A percentile compares a stretch with the other conserved stretches of the same genome.
phyloP scores from a whole-genome alignment of 176 grass and related monocot genomes.

The Hyparrhenia diplandra region DNA sequence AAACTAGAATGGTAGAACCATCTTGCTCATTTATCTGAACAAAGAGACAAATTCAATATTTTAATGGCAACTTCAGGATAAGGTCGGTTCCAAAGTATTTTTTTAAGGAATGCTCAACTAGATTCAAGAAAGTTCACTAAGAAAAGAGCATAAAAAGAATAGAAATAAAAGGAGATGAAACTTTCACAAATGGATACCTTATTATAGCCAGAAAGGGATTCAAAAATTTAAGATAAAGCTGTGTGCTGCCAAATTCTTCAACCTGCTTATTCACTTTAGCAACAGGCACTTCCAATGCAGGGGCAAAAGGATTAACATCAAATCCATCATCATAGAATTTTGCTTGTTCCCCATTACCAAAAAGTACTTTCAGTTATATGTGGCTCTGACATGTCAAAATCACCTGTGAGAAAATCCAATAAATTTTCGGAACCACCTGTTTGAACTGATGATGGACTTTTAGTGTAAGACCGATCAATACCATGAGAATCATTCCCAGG shows the following conservation, averaged over 20 bases:
- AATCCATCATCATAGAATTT: constrained; percentile 48
- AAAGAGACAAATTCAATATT: neutral
- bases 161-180: constrained; percentile 17
- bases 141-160: constrained; percentile 3
- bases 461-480: constrained; percentile 30
- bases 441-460: constrained; percentile 39
- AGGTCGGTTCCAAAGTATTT: neutral
- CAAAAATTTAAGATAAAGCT: constrained; percentile 66
- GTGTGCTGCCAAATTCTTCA: constrained; percentile 45
- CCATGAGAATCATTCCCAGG: constrained; percentile 33
- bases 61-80: constrained; percentile 21
- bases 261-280: constrained; percentile 39
- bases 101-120: neutral
- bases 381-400: constrained; percentile 47
- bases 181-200: constrained; percentile 46
- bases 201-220: constrained; percentile 53
- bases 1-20: neutral
- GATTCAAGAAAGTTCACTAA: constrained; percentile 13
- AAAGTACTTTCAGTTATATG: constrained; percentile 41
- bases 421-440: constrained; percentile 45
- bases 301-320: constrained; percentile 68
- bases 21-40: neutral
- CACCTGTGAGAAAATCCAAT: constrained; percentile 89
- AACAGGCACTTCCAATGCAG: constrained; percentile 36
- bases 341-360: constrained; percentile 24